These are phyloP conservation scores for Colletotrichum melonis DNA, from an alignment of 2,329 filamentous ascomycete genomes.

Conservation along the genomic window DNA sequence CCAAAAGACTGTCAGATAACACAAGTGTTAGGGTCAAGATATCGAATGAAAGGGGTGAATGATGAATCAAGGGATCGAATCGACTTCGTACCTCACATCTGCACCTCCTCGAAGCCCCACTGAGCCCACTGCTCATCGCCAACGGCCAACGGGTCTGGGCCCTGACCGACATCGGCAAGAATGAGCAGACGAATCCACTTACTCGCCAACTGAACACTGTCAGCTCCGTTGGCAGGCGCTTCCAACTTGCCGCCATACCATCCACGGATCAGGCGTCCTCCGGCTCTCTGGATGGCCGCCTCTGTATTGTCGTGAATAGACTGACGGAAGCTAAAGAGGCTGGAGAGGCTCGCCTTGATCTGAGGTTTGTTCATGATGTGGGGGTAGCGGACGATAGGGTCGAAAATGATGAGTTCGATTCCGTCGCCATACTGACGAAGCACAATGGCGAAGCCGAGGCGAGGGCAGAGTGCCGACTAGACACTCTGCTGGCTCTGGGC, in stretches of 20 bases:
- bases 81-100: not conserved
- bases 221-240: not conserved
- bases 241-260: slow-evolving; percentile 10
- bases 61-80: too few species aligned
- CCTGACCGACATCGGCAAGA: not conserved
- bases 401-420: not conserved
- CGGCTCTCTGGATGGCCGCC: not conserved
- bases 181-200: not conserved
- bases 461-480: not conserved
- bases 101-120: not conserved
- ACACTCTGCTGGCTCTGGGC: not conserved
- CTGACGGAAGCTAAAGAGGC: not conserved
- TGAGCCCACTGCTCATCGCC: not conserved
- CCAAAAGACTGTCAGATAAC: too few species aligned
- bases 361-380: not conserved
- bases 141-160: not conserved
- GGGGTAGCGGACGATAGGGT: not conserved
- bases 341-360: not conserved
- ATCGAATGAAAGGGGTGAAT: too few species aligned
- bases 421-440: not conserved
- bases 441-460: not conserved
- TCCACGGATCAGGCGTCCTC: not conserved
- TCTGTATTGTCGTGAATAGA: not conserved
- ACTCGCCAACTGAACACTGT: not conserved
- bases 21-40: too few species aligned